Evolutionary conservation across 2,329 filamentous ascomycete genomes (phyloP), one percentile per base, ranked within the genome.

Genomic region (Arthrocladium fulminans): DNA sequence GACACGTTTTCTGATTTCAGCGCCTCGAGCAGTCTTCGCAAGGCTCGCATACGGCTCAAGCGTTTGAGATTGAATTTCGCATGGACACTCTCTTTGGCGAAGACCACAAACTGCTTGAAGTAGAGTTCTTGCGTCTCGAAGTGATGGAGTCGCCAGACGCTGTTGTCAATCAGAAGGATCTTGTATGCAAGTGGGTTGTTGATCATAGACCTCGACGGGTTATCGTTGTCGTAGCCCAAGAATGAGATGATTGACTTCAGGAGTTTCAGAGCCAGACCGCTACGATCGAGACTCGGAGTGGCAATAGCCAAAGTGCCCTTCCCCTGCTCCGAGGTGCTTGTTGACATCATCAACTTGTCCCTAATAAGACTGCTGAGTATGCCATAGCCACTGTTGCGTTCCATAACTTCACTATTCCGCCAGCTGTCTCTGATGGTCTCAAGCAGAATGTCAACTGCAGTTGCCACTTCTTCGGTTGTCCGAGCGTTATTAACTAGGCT

Each of bases 371-470:
- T 81, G 34, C 85, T 85, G 44, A 98, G 70, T 29, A 97, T 86
- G 22, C 86, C 84, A 62, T 96, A 98, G 0, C 90, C 94, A 57
- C 94, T 92, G 51, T 94, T 88, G 59, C 86, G 83, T 65, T 98
- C 92, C 85, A 98, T 96, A 22, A 92, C 89, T 64, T 98, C 94
- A 57, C 92, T 97, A 57, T 97, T 97, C 54, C 92, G 80, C 92
- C 94, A 98, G 62, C 86, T 97, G 54, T 86, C 84, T 56, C 86
- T 84, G 43, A 96, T 85, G 51, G 86, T 87, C 55, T 86, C 80
- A 53, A 96, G 88, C 22, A 95, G 73, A 59, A 94, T 84, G 59
- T 94, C 81, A 2, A 94, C 81, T 1, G 89, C 82, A 47, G 86
- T 77, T 8, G 89, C 69, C 23, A 89, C 80, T 38, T 82, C 81